Conservation (phyloP, 2,329 filamentous ascomycete species). For the Ilyonectria destructans region DNA sequence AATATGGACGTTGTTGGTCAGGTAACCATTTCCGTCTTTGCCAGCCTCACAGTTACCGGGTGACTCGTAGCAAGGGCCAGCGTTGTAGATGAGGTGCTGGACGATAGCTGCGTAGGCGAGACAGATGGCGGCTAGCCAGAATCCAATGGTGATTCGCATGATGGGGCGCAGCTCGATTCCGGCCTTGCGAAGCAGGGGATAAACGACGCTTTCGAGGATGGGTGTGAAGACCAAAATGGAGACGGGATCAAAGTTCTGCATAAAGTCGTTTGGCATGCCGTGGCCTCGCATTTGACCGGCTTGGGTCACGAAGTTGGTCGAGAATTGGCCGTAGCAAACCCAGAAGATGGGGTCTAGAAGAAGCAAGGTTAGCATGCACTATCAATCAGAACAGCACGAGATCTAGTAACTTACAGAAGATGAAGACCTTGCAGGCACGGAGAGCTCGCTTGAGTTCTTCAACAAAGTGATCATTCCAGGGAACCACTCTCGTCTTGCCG, state of each 20-base stretch:
- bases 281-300: constrained; percentile 71
- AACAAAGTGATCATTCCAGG: constrained; percentile 81
- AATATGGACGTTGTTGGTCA: constrained; percentile 67
- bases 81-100: constrained; percentile 73
- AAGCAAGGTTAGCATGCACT: constrained; percentile 16
- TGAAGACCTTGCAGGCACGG: constrained; percentile 81
- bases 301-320: constrained; percentile 78
- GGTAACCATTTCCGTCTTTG: constrained; percentile 49
- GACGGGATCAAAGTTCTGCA: constrained; percentile 79
- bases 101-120: constrained; percentile 74
- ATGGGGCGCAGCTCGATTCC: constrained; percentile 77
- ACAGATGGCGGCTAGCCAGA: constrained; percentile 67
- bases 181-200: constrained; percentile 71
- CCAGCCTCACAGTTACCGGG: constrained; percentile 59
- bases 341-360: constrained; percentile 73
- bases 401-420: constrained; percentile 61
- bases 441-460: constrained; percentile 79
- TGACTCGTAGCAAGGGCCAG: constrained; percentile 66
- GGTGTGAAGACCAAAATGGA: constrained; percentile 79
- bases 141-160: constrained; percentile 77
- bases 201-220: constrained; percentile 73
- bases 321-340: constrained; percentile 79
- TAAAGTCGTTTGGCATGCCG: constrained; percentile 79
- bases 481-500: constrained; percentile 59
- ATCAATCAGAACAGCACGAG: background rate